Evolutionary conservation across 169 alveolate genomes (phyloP), one percentile per base, ranked within the genome.

Genomic region (Plasmodium malariae): DNA sequence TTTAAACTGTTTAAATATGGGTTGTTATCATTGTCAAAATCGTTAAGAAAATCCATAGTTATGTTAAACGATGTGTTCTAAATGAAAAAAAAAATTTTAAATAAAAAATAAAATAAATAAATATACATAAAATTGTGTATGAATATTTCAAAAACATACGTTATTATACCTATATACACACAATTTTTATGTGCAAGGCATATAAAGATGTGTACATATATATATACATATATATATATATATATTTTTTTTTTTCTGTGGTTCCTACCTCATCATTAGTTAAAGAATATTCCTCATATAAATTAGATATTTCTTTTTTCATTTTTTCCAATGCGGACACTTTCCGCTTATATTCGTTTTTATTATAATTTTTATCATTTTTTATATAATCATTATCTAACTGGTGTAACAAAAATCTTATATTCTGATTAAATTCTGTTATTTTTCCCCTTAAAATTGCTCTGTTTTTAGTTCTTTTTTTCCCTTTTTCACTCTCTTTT

Each of bases 371-470:
- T 32, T 65, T 80, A 40, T 80, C 90, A 67, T 80, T 80, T 14
- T 80, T 80, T 80, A 80, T 80, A 30, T 80, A 80, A 51, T 80
- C 85, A 80, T 80, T 80, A 43, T 67, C 36, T 80, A 80, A 69
- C 48, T 80, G 90, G 4, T 80, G 90, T n/a, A 34, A 17, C 28
- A 80, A 36, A 36, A 80, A 80, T 67, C 59, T 80, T 12, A 80
- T 24, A 34, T 26, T 80, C 37, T 80, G 90, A 80, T 80, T 80
- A 80, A 80, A 80, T 37, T 80, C 90, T 1, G 90, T 65, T 80
- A 80, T 80, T 59, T 80, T 67, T 0, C 90, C 90, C 26, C 90
- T 80, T 40, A 80, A 51, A 1, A 80, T 80, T 34, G 90, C 90
- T 71, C 83, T 80, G n/a, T 80, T 80, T 49, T 80, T 80, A 32